A percentile compares a stretch with the other conserved stretches of the same genome.
phyloP scores from a whole-genome alignment of 352 stramenopile genomes.

The Phytophthora capsici region DNA sequence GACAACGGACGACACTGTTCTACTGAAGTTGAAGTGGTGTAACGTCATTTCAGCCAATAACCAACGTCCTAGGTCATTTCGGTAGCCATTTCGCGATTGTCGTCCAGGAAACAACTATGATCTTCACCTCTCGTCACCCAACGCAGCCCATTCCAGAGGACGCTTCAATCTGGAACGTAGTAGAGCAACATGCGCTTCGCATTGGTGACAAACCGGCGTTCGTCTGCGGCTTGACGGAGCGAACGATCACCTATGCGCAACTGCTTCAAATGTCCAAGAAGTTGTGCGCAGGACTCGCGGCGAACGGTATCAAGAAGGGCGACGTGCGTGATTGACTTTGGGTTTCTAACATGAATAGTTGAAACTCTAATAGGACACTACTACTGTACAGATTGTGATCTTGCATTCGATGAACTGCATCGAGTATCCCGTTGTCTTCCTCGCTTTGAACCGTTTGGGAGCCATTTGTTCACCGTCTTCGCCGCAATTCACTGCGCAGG shows the following conservation, averaged over 20 bases:
- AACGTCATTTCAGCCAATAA: constrained; percentile 11
- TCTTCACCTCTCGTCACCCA: constrained; percentile 47
- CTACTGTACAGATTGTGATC: constrained; percentile 38
- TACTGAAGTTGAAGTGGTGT: constrained; percentile 15
- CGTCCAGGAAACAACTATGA: constrained; percentile 18
- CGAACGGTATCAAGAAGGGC: constrained; percentile 44
- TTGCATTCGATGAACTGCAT: constrained; percentile 61
- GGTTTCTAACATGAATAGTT: not conserved
- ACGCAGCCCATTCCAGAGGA: constrained; percentile 30
- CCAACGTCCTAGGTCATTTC: not conserved
- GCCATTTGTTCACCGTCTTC: constrained; percentile 49
- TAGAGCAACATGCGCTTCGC: constrained; percentile 27
- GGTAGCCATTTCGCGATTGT: constrained; percentile 1
- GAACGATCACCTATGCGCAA: constrained; percentile 39
- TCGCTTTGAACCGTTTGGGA: constrained; percentile 48
- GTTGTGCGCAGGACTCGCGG: constrained; percentile 38
- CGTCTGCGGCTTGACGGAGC: constrained; percentile 46
- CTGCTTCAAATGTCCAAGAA: constrained; percentile 24
- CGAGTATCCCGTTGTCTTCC: constrained; percentile 54
- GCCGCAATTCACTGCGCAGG: constrained; percentile 36
- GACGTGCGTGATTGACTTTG: constrained; percentile 35
- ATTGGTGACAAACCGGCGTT: constrained; percentile 37
- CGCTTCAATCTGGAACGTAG: constrained; percentile 40
- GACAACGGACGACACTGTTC: not conserved
- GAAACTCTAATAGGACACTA: not conserved